Percentiles rank a stretch among this genome's conserved stretches.
phyloP scores from a whole-genome alignment of 768 basidiomycete species.

The Pleurotus pulmonarius region DNA sequence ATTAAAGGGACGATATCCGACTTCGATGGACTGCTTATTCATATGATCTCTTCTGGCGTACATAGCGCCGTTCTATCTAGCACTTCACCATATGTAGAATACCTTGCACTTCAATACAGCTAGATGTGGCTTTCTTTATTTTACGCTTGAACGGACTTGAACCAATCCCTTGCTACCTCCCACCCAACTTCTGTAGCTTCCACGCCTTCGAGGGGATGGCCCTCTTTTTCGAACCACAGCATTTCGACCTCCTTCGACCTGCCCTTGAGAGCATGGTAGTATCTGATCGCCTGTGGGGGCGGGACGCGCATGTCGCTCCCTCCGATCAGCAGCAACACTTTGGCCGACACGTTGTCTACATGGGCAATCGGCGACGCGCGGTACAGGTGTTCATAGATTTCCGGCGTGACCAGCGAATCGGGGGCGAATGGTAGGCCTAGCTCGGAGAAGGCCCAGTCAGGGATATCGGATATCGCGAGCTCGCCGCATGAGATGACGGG shows the following conservation, averaged over 20 bases:
- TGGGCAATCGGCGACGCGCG: conserved; percentile 53
- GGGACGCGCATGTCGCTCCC: conserved; percentile 59
- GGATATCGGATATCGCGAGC: conserved; percentile 56
- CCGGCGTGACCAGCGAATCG: conserved; percentile 39
- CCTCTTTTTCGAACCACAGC: conserved; percentile 58
- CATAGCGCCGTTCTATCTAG: neutral
- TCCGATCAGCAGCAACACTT: conserved; percentile 59
- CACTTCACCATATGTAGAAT: neutral
- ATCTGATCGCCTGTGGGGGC: conserved; percentile 56
- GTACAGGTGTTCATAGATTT: conserved; percentile 39
- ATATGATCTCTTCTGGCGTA: neutral
- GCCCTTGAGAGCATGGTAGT: conserved; percentile 64
- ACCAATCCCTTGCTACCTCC: conserved; percentile 51
- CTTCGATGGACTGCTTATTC: conserved; percentile 49
- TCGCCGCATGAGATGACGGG: conserved; percentile 66
- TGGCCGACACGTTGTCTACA: conserved; percentile 44
- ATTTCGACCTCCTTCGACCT: conserved; percentile 44
- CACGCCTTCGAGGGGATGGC: conserved; percentile 62
- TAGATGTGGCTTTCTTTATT: neutral
- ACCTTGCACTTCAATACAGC: neutral
- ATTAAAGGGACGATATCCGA: conserved; percentile 22
- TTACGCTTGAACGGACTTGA: conserved; percentile 17
- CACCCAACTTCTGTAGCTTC: conserved; percentile 53
- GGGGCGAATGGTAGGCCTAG: conserved; percentile 31
- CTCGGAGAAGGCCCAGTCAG: conserved; percentile 62